Conservation (phyloP, 768 basidiomycete genomes). For the Lentinula edodes region DNA sequence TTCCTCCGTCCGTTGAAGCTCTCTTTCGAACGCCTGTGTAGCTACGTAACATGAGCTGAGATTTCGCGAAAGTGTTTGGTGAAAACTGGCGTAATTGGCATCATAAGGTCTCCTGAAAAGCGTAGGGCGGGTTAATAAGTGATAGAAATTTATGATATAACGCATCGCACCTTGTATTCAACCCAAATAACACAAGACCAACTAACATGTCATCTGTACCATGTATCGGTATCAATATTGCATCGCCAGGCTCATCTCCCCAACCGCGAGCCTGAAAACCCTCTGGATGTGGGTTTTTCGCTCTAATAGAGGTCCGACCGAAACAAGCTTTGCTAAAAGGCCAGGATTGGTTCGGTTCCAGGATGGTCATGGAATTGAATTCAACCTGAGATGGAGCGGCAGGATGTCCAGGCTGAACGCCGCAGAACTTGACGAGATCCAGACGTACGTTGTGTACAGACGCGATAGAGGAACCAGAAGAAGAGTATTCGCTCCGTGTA, state of each 20-base stretch:
- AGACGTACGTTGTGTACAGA: neutral
- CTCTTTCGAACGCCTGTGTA: conserved; percentile 3
- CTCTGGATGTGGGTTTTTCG: conserved; percentile 5
- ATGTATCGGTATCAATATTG: conserved; percentile 4
- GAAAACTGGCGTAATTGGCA: conserved; percentile 4
- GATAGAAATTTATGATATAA: neutral
- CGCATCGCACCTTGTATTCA: conserved; percentile 6
- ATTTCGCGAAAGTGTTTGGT: conserved; percentile 2
- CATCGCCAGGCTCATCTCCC: neutral
- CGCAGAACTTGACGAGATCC: neutral
- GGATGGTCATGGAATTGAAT: neutral
- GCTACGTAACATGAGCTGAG: neutral
- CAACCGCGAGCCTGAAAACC: conserved; percentile 3
- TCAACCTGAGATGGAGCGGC: neutral
- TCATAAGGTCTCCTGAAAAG: conserved; percentile 2
- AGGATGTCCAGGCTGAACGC: conserved; percentile 5
- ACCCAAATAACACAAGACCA: conserved; percentile 4
- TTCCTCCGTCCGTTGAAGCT: conserved; percentile 5
- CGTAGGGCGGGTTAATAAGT: neutral
- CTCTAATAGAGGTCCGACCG: neutral
- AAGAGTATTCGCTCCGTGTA: neutral
- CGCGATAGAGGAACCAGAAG: neutral
- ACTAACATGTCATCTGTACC: neutral
- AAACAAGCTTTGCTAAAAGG: conserved; percentile 4
- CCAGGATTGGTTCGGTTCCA: neutral